Evolutionary conservation across 225 moss, liverwort and hornwort genomes (phyloP).

Genomic region (Anthoceros angustus): DNA sequence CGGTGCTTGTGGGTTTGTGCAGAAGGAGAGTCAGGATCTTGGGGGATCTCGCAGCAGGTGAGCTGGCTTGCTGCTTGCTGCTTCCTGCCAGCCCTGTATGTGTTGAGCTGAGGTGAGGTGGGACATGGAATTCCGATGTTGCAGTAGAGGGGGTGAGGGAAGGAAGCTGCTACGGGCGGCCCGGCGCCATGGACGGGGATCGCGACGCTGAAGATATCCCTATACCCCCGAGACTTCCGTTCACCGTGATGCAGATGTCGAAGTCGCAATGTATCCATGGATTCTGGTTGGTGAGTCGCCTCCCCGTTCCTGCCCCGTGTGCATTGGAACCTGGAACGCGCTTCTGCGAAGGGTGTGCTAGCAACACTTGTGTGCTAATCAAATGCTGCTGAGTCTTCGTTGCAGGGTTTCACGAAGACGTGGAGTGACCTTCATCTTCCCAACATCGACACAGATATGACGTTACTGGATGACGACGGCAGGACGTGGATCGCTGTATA

Average conservation of each 20-base stretch:
- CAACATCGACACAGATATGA: slow-evolving; percentile 14
- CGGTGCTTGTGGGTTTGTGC: neutral
- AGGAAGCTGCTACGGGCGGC: neutral
- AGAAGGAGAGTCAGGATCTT: neutral
- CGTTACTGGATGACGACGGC: slow-evolving; percentile 22
- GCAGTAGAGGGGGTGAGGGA: neutral
- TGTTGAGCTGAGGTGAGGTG: neutral
- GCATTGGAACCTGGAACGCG: neutral
- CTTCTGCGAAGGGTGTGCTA: neutral
- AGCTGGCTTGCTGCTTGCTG: neutral
- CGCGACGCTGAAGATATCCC: neutral
- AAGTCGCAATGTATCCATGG: neutral
- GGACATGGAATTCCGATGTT: neutral
- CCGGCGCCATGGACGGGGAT: neutral
- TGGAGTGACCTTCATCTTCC: slow-evolving; percentile 18
- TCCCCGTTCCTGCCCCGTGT: neutral
- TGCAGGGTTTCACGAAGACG: slow-evolving; percentile 20
- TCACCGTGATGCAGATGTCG: neutral
- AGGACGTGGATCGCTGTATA: slow-evolving; percentile 25
- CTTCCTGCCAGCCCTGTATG: neutral
- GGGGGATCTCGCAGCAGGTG: neutral
- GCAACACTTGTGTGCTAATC: no score
- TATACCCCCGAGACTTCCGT: neutral
- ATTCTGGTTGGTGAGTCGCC: neutral
- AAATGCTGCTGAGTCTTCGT: neutral